A percentile compares a stretch with the other conserved stretches of the same genome.
Conservation (phyloP, 768 basidiomycete species). For the Ramaria rubella region DNA sequence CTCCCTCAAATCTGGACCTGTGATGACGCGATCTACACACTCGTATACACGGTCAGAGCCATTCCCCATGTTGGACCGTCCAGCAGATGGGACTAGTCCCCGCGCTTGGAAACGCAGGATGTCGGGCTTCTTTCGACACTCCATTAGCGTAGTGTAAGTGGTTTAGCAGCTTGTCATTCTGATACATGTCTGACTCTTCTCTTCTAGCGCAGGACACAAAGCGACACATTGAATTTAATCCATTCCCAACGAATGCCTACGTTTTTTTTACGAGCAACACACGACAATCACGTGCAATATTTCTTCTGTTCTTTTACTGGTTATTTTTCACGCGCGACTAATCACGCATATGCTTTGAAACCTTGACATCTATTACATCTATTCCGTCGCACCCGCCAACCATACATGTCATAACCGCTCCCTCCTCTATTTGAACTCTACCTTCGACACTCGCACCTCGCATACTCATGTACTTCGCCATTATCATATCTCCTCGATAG, state of each 20-base stretch:
- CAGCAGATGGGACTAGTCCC: neutral
- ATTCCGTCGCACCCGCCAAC: too few species aligned
- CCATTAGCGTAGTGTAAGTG: slow-evolving; percentile 8
- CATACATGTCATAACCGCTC: neutral
- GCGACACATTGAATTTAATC: neutral
- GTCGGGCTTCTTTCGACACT: slow-evolving; percentile 7
- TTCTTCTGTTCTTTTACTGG: neutral
- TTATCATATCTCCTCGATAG: neutral
- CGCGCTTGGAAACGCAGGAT: slow-evolving; percentile 1
- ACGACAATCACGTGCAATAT: neutral
- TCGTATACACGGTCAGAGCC: slow-evolving; percentile 4
- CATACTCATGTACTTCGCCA: neutral
- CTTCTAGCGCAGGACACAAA: neutral
- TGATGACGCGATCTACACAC: neutral
- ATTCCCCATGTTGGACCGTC: neutral
- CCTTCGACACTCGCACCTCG: neutral
- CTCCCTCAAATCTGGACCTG: neutral
- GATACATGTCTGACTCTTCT: neutral
- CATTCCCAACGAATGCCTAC: too few species aligned
- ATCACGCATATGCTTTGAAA: neutral
- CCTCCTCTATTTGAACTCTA: neutral
- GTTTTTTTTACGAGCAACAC: neutral
- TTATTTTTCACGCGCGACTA: too few species aligned
- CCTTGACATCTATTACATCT: neutral
- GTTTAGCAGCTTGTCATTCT: neutral